Evolutionary conservation across 176 grass and related monocot genomes (phyloP), one percentile per base, ranked within the genome.

Genomic region (Cymbopogon citratus): DNA sequence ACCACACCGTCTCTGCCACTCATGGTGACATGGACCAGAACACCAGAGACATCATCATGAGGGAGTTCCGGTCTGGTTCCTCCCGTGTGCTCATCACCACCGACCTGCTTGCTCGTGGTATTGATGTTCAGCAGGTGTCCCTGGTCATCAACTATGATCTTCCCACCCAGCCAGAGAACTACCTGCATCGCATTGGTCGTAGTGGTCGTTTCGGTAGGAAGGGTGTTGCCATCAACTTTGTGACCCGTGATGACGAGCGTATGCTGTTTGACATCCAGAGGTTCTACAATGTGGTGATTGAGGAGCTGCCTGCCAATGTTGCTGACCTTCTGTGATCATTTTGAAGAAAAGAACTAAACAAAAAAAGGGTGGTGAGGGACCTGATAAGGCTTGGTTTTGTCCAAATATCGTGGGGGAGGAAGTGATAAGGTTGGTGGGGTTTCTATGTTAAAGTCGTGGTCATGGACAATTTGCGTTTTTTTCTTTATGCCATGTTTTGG

Each of bases 21-120:
- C 94, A 97, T 0, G 94, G 94, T 61, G 94, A 97, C 75, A 97
- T 97, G 94, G 94, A 93, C 85, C 94, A 97, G 86, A 97, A 97
- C 78, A 97, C 91, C 46, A 85, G 94, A 85, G 94, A 97, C 78
- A 97, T 97, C 85, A 93, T 97, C 80, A 97, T 97, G 93, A 85
- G 93, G 13, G 93, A 97, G 80, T 97, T 97, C 74, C 62, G 93
- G 57, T 97, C 93, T 73, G 93, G 93, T 45, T 97, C 93, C 19
- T 93, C 90, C 1, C 87, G 93, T 83, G 93, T 97, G 66, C 76
- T 97, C 69, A 97, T 97, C 75, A 97, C 93, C 81, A 97, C 93
- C 0, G 93, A 97, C 74, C 86, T 97, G 35, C 88, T 97, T 71
- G 94, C 94, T 40, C 87, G 94, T 90, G 94, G 94, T 85, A 97